A percentile compares a stretch with the other conserved stretches of the same genome.
Evolutionary conservation across 2,329 filamentous ascomycete species (phyloP).

Genomic region (Pezicula neosporulosa): DNA sequence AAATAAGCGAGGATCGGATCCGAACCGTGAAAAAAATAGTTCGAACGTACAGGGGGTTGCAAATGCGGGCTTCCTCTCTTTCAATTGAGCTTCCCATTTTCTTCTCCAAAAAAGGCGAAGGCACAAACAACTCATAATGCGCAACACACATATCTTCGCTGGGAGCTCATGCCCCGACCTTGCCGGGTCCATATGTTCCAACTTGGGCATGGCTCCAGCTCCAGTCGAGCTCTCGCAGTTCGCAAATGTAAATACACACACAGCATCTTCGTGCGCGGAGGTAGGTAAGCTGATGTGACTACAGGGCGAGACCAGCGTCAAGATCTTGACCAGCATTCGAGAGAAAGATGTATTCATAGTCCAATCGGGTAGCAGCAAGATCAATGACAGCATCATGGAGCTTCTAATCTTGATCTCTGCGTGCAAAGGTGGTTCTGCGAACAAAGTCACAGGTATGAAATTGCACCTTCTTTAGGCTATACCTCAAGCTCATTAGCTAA

Average conservation of each 20-base stretch:
- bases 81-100: not conserved
- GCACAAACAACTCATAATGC: conserved; percentile 39
- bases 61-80: too few relatives aligned
- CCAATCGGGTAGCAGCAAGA: conserved; percentile 91
- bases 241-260: conserved; percentile 57
- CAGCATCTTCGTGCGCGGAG: conserved; percentile 19
- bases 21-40: too few relatives aligned
- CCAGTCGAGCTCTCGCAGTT: conserved; percentile 66
- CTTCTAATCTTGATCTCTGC: conserved; percentile 98
- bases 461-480: not conserved
- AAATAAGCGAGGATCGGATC: too few relatives aligned
- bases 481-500: conserved; percentile 11
- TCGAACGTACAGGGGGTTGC: too few relatives aligned
- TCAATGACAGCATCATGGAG: conserved; percentile 99
- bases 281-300: conserved; percentile 24
- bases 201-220: conserved; percentile 62
- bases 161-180: conserved; percentile 65
- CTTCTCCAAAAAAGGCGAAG: not conserved
- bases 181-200: conserved; percentile 64
- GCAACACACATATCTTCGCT: conserved; percentile 65
- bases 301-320: conserved; percentile 67
- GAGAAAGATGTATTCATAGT: conserved; percentile 99
- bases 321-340: conserved; percentile 73
- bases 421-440: conserved; percentile 95
- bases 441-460: conserved; percentile 84